Percentiles rank a stretch among this genome's conserved stretches.
phyloP scores from a whole-genome alignment of 768 basidiomycete genomes.

The Macrolepiota fuliginosa region DNA sequence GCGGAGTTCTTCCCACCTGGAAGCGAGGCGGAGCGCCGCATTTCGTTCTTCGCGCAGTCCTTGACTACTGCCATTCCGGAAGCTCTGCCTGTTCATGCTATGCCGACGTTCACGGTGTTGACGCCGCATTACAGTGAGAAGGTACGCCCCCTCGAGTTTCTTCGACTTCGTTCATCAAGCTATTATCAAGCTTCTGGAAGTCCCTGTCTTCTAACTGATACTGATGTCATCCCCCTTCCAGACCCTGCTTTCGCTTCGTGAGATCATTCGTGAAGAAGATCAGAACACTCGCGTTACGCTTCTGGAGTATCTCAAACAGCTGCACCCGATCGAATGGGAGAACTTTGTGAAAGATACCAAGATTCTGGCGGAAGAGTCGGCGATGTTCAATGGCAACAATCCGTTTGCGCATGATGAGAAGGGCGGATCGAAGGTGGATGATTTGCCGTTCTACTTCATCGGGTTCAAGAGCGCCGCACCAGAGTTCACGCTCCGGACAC shows the following conservation, averaged over 20 bases:
- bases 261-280: slow-evolving; percentile 98
- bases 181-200: background rate
- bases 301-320: slow-evolving; percentile 96
- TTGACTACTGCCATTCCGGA: slow-evolving; percentile 94
- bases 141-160: slow-evolving; percentile 35
- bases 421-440: slow-evolving; percentile 78
- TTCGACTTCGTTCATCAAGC: background rate
- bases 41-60: slow-evolving; percentile 98
- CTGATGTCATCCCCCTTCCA: slow-evolving; percentile 24
- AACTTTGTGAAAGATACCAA: slow-evolving; percentile 99
- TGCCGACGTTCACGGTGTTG: slow-evolving; percentile 99
- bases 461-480: slow-evolving; percentile 99
- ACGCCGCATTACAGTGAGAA: slow-evolving; percentile 99
- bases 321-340: slow-evolving; percentile 98
- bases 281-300: slow-evolving; percentile 96
- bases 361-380: slow-evolving; percentile 95
- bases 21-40: slow-evolving; percentile 94
- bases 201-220: slow-evolving; percentile 4
- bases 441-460: slow-evolving; percentile 96
- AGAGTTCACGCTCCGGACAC: slow-evolving; percentile 96
- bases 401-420: slow-evolving; percentile 79
- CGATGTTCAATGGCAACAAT: slow-evolving; percentile 74
- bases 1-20: slow-evolving; percentile 92
- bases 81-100: slow-evolving; percentile 95
- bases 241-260: slow-evolving; percentile 93